phyloP scores from a whole-genome alignment of 2,329 filamentous ascomycete genomes.

The Talaromyces sp. region DNA sequence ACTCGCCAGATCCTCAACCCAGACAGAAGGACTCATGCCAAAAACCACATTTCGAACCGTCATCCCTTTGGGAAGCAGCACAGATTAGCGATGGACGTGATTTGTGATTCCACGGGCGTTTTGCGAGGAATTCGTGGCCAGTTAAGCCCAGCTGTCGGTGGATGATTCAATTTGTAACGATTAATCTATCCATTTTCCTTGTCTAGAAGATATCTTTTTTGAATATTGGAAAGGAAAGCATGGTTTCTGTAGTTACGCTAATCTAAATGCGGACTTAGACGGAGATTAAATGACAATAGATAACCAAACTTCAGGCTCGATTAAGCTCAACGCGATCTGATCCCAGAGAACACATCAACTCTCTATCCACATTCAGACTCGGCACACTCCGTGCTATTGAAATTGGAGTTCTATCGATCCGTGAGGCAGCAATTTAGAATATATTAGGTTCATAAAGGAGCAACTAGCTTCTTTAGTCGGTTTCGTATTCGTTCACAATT shows the following conservation, averaged over 20 bases:
- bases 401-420: neutral
- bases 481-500: neutral
- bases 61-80: neutral
- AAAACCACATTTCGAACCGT: neutral
- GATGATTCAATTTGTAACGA: neutral
- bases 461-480: neutral
- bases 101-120: neutral
- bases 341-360: neutral
- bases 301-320: neutral
- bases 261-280: neutral
- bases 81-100: neutral
- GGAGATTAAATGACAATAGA: neutral
- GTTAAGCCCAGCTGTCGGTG: neutral
- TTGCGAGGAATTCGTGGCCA: neutral
- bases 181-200: neutral
- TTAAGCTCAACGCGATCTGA: neutral
- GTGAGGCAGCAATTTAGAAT: neutral
- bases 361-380: neutral
- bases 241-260: neutral
- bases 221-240: neutral
- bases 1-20: neutral
- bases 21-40: neutral
- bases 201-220: neutral
- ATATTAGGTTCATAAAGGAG: neutral
- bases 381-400: neutral